Evolutionary conservation across 2,329 filamentous ascomycete species (phyloP).

Genomic region (Fusarium drepaniforme): DNA sequence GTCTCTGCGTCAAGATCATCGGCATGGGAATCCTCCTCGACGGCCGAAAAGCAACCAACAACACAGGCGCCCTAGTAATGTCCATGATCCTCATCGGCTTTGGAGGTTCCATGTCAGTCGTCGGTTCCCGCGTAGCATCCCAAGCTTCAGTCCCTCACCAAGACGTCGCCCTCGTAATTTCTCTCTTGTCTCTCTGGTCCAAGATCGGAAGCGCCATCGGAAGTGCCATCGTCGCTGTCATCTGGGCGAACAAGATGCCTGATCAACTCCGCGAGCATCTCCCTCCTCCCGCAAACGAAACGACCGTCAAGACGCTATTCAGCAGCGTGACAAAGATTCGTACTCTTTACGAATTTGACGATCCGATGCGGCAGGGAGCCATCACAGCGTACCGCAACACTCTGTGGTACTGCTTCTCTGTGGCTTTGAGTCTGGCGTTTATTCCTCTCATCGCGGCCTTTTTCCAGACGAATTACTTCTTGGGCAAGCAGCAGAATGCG

Average conservation of each 20-base stretch:
- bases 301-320: conserved; percentile 45
- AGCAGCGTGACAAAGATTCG: conserved; percentile 50
- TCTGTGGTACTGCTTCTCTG: conserved; percentile 51
- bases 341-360: conserved; percentile 46
- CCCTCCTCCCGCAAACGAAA: conserved; percentile 36
- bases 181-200: conserved; percentile 51
- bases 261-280: conserved; percentile 40
- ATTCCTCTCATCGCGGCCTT: conserved; percentile 51
- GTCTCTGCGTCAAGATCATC: conserved; percentile 50
- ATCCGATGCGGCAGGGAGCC: conserved; percentile 50
- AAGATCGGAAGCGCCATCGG: conserved; percentile 51
- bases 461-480: conserved; percentile 54
- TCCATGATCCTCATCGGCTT: conserved; percentile 50
- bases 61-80: conserved; percentile 47
- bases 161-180: conserved; percentile 51
- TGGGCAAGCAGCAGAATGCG: conserved; percentile 48
- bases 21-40: conserved; percentile 50
- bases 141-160: conserved; percentile 56
- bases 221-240: conserved; percentile 49
- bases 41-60: conserved; percentile 40
- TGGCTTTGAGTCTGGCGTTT: conserved; percentile 47
- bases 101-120: conserved; percentile 50
- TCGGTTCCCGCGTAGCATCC: conserved; percentile 51
- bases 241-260: conserved; percentile 51
- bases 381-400: conserved; percentile 48